Evolutionary conservation across 805 yeast genomes (phyloP).

Genomic region (Schwanniomyces yamadae): DNA sequence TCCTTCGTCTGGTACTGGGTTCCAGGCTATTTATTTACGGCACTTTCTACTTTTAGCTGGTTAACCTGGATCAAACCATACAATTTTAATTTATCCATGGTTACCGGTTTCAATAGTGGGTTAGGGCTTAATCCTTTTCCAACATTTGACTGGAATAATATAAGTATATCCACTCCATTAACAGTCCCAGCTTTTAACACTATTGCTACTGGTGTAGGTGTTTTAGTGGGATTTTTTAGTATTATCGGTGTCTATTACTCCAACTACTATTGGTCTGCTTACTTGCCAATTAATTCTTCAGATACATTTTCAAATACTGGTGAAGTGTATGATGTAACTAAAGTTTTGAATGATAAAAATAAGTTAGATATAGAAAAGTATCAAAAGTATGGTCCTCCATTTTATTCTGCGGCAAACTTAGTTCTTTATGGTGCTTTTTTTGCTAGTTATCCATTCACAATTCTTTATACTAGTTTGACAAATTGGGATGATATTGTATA

Average conservation of each 20-base stretch:
- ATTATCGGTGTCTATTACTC: conserved; percentile 21
- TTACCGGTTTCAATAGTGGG: conserved; percentile 50
- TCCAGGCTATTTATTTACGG: conserved; percentile 42
- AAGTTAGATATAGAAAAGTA: conserved; percentile 23
- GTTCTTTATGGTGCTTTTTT: conserved; percentile 27
- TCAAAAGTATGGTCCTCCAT: conserved; percentile 27
- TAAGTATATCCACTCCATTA: conserved; percentile 45
- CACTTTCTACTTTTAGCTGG: conserved; percentile 51
- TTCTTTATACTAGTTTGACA: conserved; percentile 40
- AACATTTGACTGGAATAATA: conserved; percentile 52
- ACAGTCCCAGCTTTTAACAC: conserved; percentile 41
- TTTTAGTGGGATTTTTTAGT: conserved; percentile 14
- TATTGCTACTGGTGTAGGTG: conserved; percentile 16
- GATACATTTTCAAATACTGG: conserved; percentile 50
- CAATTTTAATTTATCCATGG: conserved; percentile 45
- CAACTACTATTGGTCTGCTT: conserved; percentile 24
- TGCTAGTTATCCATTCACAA: conserved; percentile 28
- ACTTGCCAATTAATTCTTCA: conserved; percentile 42
- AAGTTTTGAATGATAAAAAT: conserved; percentile 38
- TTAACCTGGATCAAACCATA: conserved; percentile 56
- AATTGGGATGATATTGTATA: conserved; percentile 9
- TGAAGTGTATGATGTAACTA: conserved; percentile 38
- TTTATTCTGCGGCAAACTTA: conserved; percentile 27
- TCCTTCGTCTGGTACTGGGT: conserved; percentile 47
- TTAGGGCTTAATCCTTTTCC: conserved; percentile 55